Base-by-base conservation (phyloP, 169 alveolate genomes). In the Plasmodium gonderi region DNA sequence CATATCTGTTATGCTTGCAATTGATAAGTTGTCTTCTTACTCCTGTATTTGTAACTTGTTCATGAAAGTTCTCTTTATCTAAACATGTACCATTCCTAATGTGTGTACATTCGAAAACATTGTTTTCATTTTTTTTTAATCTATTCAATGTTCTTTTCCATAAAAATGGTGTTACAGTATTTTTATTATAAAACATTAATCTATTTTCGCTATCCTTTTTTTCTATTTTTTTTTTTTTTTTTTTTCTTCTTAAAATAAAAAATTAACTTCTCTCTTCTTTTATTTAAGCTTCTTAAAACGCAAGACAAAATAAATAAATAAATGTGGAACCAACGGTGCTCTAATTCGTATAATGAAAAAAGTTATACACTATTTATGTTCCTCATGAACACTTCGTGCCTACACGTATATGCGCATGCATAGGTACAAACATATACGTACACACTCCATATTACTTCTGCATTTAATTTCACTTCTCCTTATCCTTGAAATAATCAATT, bases 61-160 rank as follows among this genome's bases (percentile, higher is more conserved):
- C 49, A 6, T 14, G 40, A 65, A 51, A 14, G 40, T 51, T 79
- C 47, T 44, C 26, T 45, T 75, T 82, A 26, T 67, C 78, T 82
- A 82, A 54, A n/a, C 45, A 82, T 68, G 60, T 68, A 82, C 36
- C 72, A 44, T 82, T 82, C 67, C 92, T 44, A 33, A 82, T 69
- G 60, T 38, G 38, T 82, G 74, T 44, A 47, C 74, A 82, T 29
- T 29, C 31, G n/a, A 82, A 45, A 68, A 12, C 9, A 44, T 33
- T 6, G 33, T 82, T 23, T 75, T 82, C 92, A 82, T 82, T 72
- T 40, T 80, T 82, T 82, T 44, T 44, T 31, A 69, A n/a, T 23
- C 65, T 23, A 68, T 31, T 82, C 81, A 44, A 26, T 69, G 51
- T 82, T 44, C 76, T 82, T 45, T 38, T 45, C 12, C 75, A 68